A percentile compares a stretch with the other conserved stretches of the same genome.
Evolutionary conservation across 2,329 filamentous ascomycete species (phyloP).

Genomic region (Aspergillus unguis): DNA sequence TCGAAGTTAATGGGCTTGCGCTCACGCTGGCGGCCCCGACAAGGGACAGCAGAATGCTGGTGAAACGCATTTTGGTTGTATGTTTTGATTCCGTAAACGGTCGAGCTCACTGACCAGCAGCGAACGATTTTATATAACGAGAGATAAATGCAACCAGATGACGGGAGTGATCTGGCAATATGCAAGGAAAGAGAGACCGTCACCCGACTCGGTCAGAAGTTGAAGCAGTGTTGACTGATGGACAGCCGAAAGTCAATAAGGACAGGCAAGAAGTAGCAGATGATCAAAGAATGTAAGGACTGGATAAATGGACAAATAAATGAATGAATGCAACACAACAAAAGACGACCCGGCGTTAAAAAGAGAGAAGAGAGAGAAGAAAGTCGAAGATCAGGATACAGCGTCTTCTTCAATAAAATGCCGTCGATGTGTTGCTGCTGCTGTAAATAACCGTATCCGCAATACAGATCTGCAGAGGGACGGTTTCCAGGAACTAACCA

Average conservation of each 20-base stretch:
- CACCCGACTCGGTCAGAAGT: slow-evolving; percentile 1
- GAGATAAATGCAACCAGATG: slow-evolving; percentile 5
- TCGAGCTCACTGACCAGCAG: slow-evolving; percentile 31
- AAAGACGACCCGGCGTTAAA: slow-evolving; percentile 8
- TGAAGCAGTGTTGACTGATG: background rate
- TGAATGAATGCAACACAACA: slow-evolving; percentile 10
- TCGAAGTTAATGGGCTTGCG: slow-evolving; percentile 28
- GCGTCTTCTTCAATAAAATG: too few species aligned
- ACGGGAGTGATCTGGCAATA: background rate
- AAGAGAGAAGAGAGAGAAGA: slow-evolving; percentile 8
- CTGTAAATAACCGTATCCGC: background rate
- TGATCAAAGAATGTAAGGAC: background rate
- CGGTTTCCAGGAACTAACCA: background rate
- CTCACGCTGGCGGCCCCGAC: slow-evolving; percentile 3
- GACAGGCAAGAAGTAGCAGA: slow-evolving; percentile 10
- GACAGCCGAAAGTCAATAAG: slow-evolving; percentile 8
- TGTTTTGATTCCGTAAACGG: slow-evolving; percentile 22
- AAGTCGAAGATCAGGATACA: slow-evolving; percentile 2
- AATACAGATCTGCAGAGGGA: slow-evolving; percentile 3
- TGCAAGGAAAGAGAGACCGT: slow-evolving; percentile 10
- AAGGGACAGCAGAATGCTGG: slow-evolving; percentile 32
- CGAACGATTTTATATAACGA: background rate
- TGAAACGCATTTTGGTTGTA: slow-evolving; percentile 24
- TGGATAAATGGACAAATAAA: background rate
- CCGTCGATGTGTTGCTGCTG: background rate